Evolutionary conservation across 345 rosid species (phyloP).

Genomic region (Eucalyptus erythrocorys): DNA sequence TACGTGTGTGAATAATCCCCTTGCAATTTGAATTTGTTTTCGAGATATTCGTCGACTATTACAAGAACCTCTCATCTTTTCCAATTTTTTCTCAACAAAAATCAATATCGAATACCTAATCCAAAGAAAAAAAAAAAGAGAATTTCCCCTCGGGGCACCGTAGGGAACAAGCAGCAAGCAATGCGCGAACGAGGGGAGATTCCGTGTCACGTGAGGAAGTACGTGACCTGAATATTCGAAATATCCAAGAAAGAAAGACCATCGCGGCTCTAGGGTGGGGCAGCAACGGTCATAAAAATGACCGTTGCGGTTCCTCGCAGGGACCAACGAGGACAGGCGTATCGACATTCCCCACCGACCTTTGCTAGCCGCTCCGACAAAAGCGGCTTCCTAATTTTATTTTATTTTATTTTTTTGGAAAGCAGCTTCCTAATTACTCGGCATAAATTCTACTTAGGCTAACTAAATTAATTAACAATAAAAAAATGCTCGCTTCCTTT

Average conservation of each 20-base stretch:
- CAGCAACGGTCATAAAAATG: not conserved
- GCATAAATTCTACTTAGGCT: not conserved
- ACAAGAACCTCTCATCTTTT: not conserved
- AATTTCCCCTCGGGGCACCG: not conserved
- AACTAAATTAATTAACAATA: not conserved
- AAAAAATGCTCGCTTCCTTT: not conserved
- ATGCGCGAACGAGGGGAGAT: not conserved
- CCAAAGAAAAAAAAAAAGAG: rapidly evolving
- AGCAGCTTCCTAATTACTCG: not conserved
- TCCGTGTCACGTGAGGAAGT: not conserved
- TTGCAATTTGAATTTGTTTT: not conserved
- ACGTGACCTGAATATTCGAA: not conserved
- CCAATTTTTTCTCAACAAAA: not conserved
- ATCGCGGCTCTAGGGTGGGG: not conserved
- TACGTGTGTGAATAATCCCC: not conserved
- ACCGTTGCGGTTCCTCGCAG: not conserved
- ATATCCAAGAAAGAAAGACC: not conserved
- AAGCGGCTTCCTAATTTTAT: not conserved
- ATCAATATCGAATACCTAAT: not conserved
- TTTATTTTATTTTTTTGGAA: not conserved
- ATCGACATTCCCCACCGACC: not conserved
- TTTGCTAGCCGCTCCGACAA: not conserved
- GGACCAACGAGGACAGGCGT: not conserved
- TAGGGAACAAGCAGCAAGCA: not conserved
- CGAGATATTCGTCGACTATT: not conserved